Conservation (phyloP, 179 eudicot species). For the Silene vulgaris region DNA sequence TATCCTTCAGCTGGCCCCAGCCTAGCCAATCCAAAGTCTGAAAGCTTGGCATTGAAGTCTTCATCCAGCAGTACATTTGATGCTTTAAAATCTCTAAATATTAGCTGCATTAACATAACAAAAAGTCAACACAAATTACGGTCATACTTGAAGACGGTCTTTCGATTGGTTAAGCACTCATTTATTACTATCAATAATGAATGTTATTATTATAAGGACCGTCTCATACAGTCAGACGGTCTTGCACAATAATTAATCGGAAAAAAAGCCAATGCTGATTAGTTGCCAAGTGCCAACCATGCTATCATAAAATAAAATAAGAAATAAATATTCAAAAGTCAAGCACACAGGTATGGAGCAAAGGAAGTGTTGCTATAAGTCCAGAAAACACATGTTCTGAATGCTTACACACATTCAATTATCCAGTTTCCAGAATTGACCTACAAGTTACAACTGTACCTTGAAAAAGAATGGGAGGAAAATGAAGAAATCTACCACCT, state of each 20-base stretch:
- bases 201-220: no score
- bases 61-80: conserved; percentile 47
- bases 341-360: conserved; percentile 23
- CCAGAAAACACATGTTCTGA: conserved; percentile 3
- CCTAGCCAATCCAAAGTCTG: conserved; percentile 50
- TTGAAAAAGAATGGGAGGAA: conserved; percentile 5
- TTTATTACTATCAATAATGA: no score
- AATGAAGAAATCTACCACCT: neutral
- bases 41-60: conserved; percentile 47
- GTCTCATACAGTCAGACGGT: no score
- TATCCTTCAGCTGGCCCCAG: conserved; percentile 51
- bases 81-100: conserved; percentile 47
- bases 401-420: conserved; percentile 5
- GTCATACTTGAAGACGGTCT: neutral
- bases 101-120: conserved; percentile 31
- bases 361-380: neutral
- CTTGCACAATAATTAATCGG: no score
- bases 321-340: neutral
- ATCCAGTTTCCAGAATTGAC: neutral
- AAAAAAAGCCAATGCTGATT: no score
- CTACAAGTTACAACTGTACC: neutral
- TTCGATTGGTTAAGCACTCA: no score
- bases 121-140: neutral
- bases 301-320: no score
- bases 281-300: no score